Evolutionary conservation across 345 rosid species (phyloP), one percentile per base, ranked within the genome.

Genomic region (Camelina laxa): DNA sequence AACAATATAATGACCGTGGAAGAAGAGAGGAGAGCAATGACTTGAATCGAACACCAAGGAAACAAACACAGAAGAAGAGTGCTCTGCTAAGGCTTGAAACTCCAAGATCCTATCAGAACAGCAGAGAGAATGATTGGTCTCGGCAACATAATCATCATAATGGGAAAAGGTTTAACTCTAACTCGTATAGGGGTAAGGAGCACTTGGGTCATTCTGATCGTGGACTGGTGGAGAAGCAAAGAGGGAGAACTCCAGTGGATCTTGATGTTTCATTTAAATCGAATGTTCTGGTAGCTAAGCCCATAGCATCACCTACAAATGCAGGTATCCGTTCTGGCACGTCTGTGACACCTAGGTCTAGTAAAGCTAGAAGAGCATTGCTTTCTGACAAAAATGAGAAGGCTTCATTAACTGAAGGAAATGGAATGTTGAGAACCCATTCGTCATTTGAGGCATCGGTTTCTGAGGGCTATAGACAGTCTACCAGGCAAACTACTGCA

Each of bases 241-340:
- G 88, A 67, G 87, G 77, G 65, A 84, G 80, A 74, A 82, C 80
- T 65, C 85, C 89, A 13, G 86, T 90, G 14, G 87, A 91, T 79
- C 95, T 94, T 66, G 93, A 94, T 82, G 95, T 91, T 78, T 88
- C 94, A 59, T 93, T 88, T 80, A 84, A 93, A 75, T 91, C 92
- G 35, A 89, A 91, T 81, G 80, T 86, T 8, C 69, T 89, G 78
- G 96, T 93, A 74, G 98, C 92, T 68, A 91, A 93, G 84, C 83
- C 90, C 0, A 45, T 77, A 22, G 47, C 60, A n/a, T 70, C 80
- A 71, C 84, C 93, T 67, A 19, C 84, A 42, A 81, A 70, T 72
- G 77, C 82, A 30, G 67, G 58, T 20, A 56, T 66, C 35, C 68
- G 36, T 76, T 75, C 79, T 16, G 84, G 79, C 39, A 38, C 49